phyloP scores from a whole-genome alignment of 176 grass and related monocot species.

The barley (Hordeum vulgare) region DNA sequence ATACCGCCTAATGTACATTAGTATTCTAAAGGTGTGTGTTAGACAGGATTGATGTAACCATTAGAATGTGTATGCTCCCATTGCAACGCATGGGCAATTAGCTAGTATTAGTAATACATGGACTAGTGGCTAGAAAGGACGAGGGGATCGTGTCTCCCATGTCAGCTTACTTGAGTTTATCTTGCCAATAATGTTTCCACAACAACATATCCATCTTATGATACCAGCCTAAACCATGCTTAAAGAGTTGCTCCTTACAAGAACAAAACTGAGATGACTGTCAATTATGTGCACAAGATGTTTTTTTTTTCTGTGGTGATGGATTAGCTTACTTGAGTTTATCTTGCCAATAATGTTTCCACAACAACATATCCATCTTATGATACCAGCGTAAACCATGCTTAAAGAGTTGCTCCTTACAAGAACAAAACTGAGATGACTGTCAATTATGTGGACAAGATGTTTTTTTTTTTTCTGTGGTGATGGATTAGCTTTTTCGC shows the following conservation, averaged over 20 bases:
- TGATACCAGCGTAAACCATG: neutral
- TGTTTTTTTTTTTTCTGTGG: too few species aligned
- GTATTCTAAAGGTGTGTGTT: too few species aligned
- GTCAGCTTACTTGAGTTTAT: neutral
- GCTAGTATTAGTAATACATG: too few species aligned
- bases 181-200: neutral
- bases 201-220: neutral
- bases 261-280: neutral
- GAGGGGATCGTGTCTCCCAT: neutral
- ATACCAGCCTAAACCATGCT: neutral
- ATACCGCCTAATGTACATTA: too few species aligned
- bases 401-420: slow-evolving; percentile 1
- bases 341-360: neutral
- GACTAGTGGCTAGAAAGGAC: neutral
- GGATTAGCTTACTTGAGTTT: too few species aligned
- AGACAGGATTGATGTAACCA: too few species aligned
- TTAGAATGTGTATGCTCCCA: too few species aligned
- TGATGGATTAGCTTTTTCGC: too few species aligned
- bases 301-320: too few species aligned
- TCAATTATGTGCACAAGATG: neutral
- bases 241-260: neutral
- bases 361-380: neutral
- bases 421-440: neutral
- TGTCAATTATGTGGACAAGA: neutral
- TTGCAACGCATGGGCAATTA: too few species aligned